These are phyloP conservation scores for Sparassis latifolia DNA, from an alignment of 1,284 basidiomycete species.

Conservation along the genomic window DNA sequence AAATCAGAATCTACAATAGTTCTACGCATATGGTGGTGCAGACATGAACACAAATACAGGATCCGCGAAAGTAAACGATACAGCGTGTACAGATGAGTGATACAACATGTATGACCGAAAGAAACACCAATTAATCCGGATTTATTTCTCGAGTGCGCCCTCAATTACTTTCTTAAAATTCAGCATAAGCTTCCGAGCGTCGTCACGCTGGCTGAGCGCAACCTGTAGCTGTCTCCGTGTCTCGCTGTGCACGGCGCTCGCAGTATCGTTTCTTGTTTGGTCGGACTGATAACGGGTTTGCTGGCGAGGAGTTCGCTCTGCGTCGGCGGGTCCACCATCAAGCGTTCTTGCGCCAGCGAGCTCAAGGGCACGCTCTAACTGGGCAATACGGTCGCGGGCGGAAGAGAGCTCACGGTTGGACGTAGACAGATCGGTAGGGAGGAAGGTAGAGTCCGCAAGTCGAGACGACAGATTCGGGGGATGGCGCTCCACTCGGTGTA, in stretches of 20 bases:
- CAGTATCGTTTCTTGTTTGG: background rate
- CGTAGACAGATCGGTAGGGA: background rate
- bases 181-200: slow-evolving; percentile 1
- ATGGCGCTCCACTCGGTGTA: background rate
- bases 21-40: too few species aligned
- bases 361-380: slow-evolving; percentile 1
- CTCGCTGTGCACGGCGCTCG: background rate
- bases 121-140: too few species aligned
- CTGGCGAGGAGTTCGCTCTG: too few species aligned
- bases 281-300: too few species aligned
- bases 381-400: slow-evolving; percentile 2
- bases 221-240: background rate
- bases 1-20: too few species aligned
- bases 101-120: too few species aligned
- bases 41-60: too few species aligned
- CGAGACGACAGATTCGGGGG: background rate
- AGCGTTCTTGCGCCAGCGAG: background rate
- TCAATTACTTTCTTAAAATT: slow-evolving; percentile 1
- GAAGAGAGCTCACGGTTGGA: background rate
- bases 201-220: slow-evolving; percentile 1
- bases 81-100: too few species aligned
- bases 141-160: background rate
- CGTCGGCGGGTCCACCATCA: too few species aligned
- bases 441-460: too few species aligned
- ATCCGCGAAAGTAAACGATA: too few species aligned